Evolutionary conservation across 2,329 filamentous ascomycete species (phyloP), one percentile per base, ranked within the genome.

Genomic region (Tolypocladium sp.): DNA sequence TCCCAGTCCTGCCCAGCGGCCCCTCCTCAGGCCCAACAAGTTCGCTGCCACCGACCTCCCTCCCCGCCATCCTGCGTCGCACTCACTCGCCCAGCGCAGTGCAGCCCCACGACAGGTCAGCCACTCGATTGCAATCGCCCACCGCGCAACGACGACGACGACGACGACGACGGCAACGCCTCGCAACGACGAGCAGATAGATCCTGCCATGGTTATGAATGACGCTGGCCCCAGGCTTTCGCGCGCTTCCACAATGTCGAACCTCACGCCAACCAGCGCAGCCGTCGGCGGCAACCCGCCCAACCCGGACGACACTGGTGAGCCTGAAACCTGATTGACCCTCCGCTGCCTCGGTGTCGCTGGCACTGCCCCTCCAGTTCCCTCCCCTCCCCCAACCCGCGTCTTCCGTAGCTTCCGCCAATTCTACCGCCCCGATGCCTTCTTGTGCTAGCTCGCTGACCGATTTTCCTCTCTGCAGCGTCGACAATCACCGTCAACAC

Each of bases 401-500:
- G 46, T 22, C 49, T 22, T 37, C 49, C 30, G 49, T 20, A 15
- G 30, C 20, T 35, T 10, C 49, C 20, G 49, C 49, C 49, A 13
- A 22, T 22, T 30, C 12, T 20, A 22, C 30, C 4, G 30, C 17
- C 17, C 20, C 49, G 30, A n/a, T 33, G 30, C 30, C 25, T n/a
- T 52, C 3, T 20, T 35, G 63, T 59, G 46, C 30, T 22, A 35
- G 63, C 59, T 62, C 58, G 54, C 63, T 62, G 58, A 61, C 61
- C 61, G 63, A 62, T 58, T 60, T 56, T 56, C 42, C 42, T 58
- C n/a, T 58, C 27, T 35, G 61, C 65, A 79, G 79, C 75, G 58
- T 78, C 79, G 33, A 78, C 79, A 42, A 81, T 81, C 57, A 81
- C 79, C 55, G 79, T 81, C 63, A 82, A 80, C 64, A 79, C 79